Evolutionary conservation across 352 stramenopile species (phyloP).

Genomic region (Globisporangium okanoganense): DNA sequence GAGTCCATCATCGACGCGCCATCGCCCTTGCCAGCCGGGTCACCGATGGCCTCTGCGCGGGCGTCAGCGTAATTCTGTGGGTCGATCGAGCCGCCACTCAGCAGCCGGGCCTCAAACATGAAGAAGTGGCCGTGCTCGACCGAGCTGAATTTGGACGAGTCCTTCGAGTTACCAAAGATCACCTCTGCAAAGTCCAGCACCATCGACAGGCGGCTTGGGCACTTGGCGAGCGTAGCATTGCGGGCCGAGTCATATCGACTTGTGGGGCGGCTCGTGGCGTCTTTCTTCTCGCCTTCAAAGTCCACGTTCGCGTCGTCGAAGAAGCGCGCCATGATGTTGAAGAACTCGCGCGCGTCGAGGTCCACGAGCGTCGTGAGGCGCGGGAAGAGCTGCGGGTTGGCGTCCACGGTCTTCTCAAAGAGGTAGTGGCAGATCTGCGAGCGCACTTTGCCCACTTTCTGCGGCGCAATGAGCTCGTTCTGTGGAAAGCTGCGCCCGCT

Average conservation of each 20-base stretch:
- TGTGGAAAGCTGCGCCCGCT: constrained; percentile 88
- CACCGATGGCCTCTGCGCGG: constrained; percentile 47
- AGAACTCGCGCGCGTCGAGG: constrained; percentile 74
- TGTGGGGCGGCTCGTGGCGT: constrained; percentile 29
- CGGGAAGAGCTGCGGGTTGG: constrained; percentile 50
- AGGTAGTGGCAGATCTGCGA: constrained; percentile 85
- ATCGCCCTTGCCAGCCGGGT: constrained; percentile 29
- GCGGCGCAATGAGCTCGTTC: constrained; percentile 54
- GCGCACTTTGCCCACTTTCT: constrained; percentile 71
- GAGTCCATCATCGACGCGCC: constrained; percentile 83
- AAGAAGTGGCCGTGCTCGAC: constrained; percentile 87
- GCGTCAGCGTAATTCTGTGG: constrained; percentile 78
- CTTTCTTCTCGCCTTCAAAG: constrained; percentile 82
- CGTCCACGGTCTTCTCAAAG: constrained; percentile 55
- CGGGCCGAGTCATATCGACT: constrained; percentile 77
- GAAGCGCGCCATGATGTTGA: constrained; percentile 75
- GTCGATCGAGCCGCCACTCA: constrained; percentile 82
- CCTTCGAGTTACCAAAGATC: constrained; percentile 50
- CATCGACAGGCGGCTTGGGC: constrained; percentile 78
- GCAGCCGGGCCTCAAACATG: constrained; percentile 86
- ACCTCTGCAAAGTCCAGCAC: constrained; percentile 79
- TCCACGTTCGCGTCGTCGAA: constrained; percentile 84
- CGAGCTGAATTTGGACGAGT: constrained; percentile 57
- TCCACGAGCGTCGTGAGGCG: constrained; percentile 81
- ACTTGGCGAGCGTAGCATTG: constrained; percentile 69